These are phyloP conservation scores for Chlorella sp. DNA, from an alignment of 139 green algal genomes.

Conservation along the genomic window DNA sequence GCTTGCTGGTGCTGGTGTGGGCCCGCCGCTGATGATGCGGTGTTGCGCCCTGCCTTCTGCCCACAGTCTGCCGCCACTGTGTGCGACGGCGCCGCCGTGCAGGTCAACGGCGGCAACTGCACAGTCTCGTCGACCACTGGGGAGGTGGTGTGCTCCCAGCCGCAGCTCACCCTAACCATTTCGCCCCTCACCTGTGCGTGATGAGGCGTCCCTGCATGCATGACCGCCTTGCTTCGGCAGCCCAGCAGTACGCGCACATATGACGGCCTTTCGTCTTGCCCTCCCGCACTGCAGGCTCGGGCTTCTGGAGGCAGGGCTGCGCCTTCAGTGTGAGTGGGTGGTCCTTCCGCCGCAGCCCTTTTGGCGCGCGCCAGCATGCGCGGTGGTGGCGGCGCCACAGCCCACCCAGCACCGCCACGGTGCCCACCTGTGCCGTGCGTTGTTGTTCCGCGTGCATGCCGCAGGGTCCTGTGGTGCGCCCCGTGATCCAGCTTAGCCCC, in stretches of 20 bases:
- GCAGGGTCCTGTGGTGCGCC: background rate
- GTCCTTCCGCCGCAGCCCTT: background rate
- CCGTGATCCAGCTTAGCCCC: background rate
- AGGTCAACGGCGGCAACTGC: slow-evolving; percentile 26
- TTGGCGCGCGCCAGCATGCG: background rate
- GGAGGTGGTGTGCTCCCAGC: slow-evolving; percentile 3
- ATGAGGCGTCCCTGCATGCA: no score
- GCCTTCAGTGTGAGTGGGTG: background rate
- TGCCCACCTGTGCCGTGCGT: background rate
- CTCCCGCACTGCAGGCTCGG: background rate
- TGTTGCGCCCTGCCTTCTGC: no score
- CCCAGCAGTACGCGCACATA: no score
- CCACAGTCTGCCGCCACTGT: no score
- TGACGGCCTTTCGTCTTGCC: no score
- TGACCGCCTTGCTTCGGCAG: no score
- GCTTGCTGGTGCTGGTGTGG: background rate
- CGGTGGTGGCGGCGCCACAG: no score
- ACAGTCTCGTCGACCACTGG: background rate
- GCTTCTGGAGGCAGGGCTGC: background rate
- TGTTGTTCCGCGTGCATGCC: background rate
- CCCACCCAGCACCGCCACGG: no score
- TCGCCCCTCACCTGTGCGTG: slow-evolving; percentile 4
- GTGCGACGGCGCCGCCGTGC: background rate
- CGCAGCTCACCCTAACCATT: slow-evolving; percentile 1
- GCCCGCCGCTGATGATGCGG: background rate